These are phyloP conservation scores for Pseudonitzschia multiseries DNA, from an alignment of 108 stramenopile species.

Conservation along the genomic window DNA sequence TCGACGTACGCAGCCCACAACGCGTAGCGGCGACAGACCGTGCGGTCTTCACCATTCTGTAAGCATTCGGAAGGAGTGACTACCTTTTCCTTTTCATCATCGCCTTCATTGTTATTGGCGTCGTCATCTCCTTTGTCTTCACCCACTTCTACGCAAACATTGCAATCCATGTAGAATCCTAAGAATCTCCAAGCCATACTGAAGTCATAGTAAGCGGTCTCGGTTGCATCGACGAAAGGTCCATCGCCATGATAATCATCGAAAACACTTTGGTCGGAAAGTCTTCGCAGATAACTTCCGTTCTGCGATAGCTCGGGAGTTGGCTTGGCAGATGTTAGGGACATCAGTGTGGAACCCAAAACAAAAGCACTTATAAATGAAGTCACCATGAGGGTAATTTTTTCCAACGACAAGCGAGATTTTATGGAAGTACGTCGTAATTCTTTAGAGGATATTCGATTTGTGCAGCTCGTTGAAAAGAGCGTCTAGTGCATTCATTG, in stretches of 20 bases:
- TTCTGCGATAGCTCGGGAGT: not conserved
- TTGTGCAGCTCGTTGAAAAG: too few species aligned
- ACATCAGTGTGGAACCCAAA: too few species aligned
- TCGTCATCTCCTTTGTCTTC: constrained; percentile 20
- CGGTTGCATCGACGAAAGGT: constrained; percentile 33
- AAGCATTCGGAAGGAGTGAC: constrained; percentile 9
- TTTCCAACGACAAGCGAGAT: too few species aligned
- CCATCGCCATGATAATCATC: not conserved
- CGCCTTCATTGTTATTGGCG: constrained; percentile 12
- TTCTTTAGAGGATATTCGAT: too few species aligned
- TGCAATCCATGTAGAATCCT: constrained; percentile 58
- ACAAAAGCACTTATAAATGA: too few species aligned
- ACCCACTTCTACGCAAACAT: constrained; percentile 19
- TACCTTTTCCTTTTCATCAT: constrained; percentile 10
- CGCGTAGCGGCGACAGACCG: constrained; percentile 46
- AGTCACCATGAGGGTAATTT: too few species aligned
- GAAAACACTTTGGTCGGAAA: not conserved
- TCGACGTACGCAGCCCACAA: constrained; percentile 64
- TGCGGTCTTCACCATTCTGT: constrained; percentile 21
- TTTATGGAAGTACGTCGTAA: too few species aligned
- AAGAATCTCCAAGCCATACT: constrained; percentile 54
- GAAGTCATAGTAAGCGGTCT: constrained; percentile 47
- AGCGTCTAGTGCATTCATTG: too few species aligned
- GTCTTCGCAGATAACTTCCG: not conserved
- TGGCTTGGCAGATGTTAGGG: too few species aligned